Evolutionary conservation across 257 asterid genomes (phyloP).

Genomic region (Solanum raphanifolium): DNA sequence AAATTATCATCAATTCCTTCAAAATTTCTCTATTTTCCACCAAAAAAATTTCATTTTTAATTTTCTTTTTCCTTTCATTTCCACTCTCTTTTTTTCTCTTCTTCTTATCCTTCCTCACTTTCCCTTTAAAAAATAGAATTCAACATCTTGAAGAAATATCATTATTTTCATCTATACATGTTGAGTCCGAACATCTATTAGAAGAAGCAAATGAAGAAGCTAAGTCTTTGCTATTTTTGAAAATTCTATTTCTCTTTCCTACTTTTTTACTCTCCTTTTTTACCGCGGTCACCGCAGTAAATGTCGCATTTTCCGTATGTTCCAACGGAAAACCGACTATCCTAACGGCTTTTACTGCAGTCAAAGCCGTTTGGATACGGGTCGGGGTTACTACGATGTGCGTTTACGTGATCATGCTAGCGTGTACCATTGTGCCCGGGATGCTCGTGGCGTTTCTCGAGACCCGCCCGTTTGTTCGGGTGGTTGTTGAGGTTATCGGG

Average conservation of each 20-base stretch:
- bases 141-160: not conserved
- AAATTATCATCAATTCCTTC: not conserved
- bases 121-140: not conserved
- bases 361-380: not conserved
- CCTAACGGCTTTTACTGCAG: fast-evolving
- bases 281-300: not conserved
- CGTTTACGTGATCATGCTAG: not conserved
- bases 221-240: not conserved
- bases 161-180: not conserved
- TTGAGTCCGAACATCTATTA: not conserved
- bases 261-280: not conserved
- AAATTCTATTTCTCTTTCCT: not conserved
- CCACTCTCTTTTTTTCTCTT: not conserved
- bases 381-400: not conserved
- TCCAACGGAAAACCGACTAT: not conserved
- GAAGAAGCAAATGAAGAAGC: not conserved
- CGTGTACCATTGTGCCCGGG: not conserved
- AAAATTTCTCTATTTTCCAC: not conserved
- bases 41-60: not conserved
- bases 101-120: not conserved
- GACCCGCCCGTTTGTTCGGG: not conserved
- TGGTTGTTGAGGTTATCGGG: not conserved
- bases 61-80: not conserved
- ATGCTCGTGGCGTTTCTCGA: not conserved
- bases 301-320: not conserved